Evolutionary conservation across 2,329 filamentous ascomycete species (phyloP), one percentile per base, ranked within the genome.

Genomic region (Monilinia aucupariae): DNA sequence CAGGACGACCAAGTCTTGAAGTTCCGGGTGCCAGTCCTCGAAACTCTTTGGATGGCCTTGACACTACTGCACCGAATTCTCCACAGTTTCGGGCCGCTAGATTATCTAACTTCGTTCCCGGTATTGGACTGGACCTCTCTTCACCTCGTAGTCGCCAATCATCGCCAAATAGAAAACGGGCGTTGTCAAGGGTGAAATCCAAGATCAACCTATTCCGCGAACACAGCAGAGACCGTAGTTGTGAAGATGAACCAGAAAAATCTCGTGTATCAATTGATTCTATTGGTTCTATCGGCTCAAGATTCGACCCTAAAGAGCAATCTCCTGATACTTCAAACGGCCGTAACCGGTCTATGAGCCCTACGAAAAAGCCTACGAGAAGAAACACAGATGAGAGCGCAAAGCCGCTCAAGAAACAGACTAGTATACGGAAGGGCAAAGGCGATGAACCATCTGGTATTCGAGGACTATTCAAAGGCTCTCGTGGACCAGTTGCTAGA

Each of bases 401-500:
- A 71, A 85, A 78, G 66, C 77, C 78, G 52, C 78, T 79, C 64
- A 76, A 77, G 65, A 81, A 78, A 51, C 75, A 78, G 32, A 78
- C 78, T 25, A 86, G 82, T 70, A 68, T 81, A n/a, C 78, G 76
- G 27, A 73, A 77, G 22, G 78, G 73, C 2, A 73, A 70, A 62
- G 68, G 71, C 30, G 78, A 82, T 47, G 78, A 82, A 61, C 73
- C 75, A 47, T 84, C 83, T 12, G 85, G 83, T 43, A 79, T 91
- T 10, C 84, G 87, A 49, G 85, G 88, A 8, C 87, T 96, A 54
- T 88, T 96, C 76, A 93, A 91, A 76, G 87, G 86, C 3, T 84
- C 85, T 56, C 82, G 89, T 62, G 85, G 79, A 65, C 85, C 88
- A 69, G 80, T 86, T 9, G 81, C 83, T 0, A 84, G 82, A 69